Evolutionary conservation across 495 filamentous ascomycete genomes (phyloP).

Genomic region (Penicillium angulare): DNA sequence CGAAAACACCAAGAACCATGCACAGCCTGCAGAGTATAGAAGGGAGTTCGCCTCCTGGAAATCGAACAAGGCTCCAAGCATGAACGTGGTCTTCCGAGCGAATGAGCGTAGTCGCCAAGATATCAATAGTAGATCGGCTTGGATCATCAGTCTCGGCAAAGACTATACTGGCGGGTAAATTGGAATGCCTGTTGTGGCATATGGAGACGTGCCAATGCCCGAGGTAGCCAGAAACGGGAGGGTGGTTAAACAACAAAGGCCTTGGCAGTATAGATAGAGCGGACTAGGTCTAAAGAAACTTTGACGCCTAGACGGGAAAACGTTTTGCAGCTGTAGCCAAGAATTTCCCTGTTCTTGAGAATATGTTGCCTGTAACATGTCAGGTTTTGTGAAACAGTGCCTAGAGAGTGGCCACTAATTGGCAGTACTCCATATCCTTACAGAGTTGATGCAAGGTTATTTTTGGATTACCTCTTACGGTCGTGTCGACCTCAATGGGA

Average conservation of each 20-base stretch:
- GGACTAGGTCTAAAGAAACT: constrained; percentile 11
- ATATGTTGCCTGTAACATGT: too few species aligned
- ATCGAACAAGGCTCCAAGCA: constrained; percentile 19
- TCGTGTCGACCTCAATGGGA: too few species aligned
- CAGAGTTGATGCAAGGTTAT: too few species aligned
- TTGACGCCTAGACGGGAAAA: constrained; percentile 21
- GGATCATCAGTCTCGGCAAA: constrained; percentile 12
- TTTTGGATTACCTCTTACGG: too few species aligned
- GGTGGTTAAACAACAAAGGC: constrained; percentile 9
- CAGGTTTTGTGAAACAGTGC: too few species aligned
- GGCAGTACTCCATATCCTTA: too few species aligned
- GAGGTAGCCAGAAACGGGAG: too few species aligned
- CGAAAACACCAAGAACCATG: constrained; percentile 18
- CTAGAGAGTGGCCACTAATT: too few species aligned
- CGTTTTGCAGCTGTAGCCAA: constrained; percentile 15
- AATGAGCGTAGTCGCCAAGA: constrained; percentile 6
- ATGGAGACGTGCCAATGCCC: too few species aligned
- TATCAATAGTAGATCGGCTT: constrained; percentile 15
- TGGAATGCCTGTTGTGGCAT: background rate
- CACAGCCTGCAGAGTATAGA: background rate
- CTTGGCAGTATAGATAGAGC: constrained; percentile 9
- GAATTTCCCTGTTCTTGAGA: background rate
- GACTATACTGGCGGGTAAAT: too few species aligned
- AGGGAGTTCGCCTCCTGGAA: background rate
- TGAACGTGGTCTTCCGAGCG: constrained; percentile 12